These are phyloP conservation scores for Xylaria intraflava DNA, from an alignment of 495 filamentous ascomycete species.

Conservation along the genomic window DNA sequence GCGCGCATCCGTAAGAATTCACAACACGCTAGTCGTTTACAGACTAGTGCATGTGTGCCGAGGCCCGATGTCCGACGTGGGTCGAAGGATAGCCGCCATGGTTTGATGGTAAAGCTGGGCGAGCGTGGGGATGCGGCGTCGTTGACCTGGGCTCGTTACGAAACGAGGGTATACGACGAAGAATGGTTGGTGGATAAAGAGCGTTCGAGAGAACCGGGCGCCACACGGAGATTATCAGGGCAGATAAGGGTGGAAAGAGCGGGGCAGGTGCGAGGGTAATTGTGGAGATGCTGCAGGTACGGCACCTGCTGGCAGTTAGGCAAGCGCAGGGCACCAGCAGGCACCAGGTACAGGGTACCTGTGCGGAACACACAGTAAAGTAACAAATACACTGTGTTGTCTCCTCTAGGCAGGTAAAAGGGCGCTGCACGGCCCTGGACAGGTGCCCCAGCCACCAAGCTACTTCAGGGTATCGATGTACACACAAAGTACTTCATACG, in stretches of 20 bases:
- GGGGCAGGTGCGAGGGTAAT: not conserved
- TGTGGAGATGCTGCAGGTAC: slow-evolving; percentile 8
- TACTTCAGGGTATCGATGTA: not conserved
- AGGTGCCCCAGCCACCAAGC: not conserved
- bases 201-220: not conserved
- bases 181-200: slow-evolving; percentile 9
- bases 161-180: not conserved
- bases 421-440: too few species aligned
- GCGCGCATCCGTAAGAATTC: not conserved
- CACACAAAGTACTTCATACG: not conserved
- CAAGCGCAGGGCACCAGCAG: too few species aligned
- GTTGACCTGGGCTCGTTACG: not conserved
- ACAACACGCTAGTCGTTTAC: not conserved
- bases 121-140: not conserved
- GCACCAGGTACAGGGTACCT: too few species aligned
- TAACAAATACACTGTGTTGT: too few species aligned
- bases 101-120: not conserved
- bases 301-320: too few species aligned
- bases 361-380: too few species aligned
- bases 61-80: not conserved
- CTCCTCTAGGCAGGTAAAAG: too few species aligned
- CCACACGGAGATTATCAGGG: not conserved
- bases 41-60: not conserved
- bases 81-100: slow-evolving; percentile 6
- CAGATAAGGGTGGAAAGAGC: not conserved